Percentiles rank a stretch among this genome's conserved stretches.
Conservation (phyloP, 169 alveolate species). For the Plasmodium chabaudi region DNA sequence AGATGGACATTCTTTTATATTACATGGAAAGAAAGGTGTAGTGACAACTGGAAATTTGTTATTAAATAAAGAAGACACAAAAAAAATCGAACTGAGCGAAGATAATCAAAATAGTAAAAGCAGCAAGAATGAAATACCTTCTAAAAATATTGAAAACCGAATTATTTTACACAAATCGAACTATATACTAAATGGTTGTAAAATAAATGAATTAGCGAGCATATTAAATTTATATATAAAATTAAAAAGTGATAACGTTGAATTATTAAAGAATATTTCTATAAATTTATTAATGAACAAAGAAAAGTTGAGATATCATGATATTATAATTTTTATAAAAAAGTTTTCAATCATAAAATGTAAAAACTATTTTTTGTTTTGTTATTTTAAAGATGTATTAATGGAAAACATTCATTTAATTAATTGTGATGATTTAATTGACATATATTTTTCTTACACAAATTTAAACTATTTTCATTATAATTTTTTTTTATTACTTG, state of each 20-base stretch:
- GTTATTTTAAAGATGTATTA: conserved; percentile 66
- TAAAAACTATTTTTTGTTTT: conserved; percentile 74
- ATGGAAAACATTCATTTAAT: conserved; percentile 54
- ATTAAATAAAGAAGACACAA: too few species aligned
- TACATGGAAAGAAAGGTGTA: too few species aligned
- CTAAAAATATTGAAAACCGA: neutral
- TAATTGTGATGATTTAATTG: conserved; percentile 51
- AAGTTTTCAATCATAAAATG: conserved; percentile 74
- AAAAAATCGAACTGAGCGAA: too few species aligned
- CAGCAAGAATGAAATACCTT: neutral
- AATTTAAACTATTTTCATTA: conserved; percentile 74
- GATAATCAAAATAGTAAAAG: neutral
- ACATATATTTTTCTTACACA: conserved; percentile 56
- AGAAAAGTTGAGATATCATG: conserved; percentile 63
- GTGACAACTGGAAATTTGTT: too few species aligned
- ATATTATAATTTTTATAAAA: conserved; percentile 45
- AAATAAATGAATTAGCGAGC: conserved; percentile 43
- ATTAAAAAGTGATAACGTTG: conserved; percentile 47
- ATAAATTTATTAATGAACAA: conserved; percentile 62
- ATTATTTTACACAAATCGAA: conserved; percentile 52
- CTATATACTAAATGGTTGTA: conserved; percentile 17
- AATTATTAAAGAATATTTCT: conserved; percentile 52
- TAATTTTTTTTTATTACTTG: conserved; percentile 76
- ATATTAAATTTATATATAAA: conserved; percentile 60
- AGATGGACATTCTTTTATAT: too few species aligned